phyloP scores from a whole-genome alignment of 1,284 basidiomycete species.

The Irpex lacteus region DNA sequence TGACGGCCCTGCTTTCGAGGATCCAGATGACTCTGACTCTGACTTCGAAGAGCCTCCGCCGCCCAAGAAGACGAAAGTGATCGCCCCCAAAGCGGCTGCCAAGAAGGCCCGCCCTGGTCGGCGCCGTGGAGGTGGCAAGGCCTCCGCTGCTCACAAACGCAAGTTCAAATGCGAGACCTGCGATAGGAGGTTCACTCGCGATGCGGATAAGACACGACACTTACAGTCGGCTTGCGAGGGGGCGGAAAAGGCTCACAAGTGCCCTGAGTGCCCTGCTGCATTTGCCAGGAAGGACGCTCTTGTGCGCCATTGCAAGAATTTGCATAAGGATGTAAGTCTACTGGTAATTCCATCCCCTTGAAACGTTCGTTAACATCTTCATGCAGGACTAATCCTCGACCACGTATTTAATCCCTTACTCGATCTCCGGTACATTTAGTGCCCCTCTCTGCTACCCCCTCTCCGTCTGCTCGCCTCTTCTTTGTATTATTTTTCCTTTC shows the following conservation, averaged over 20 bases:
- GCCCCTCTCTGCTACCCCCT: not conserved
- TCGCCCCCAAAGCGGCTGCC: not conserved
- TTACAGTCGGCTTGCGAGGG: slow-evolving; percentile 1
- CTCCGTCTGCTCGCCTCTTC: not conserved
- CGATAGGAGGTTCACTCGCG: slow-evolving; percentile 6
- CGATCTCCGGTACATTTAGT: not conserved
- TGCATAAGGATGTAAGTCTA: not conserved
- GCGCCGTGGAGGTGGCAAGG: not conserved
- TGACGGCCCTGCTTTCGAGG: not conserved
- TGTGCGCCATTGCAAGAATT: not conserved
- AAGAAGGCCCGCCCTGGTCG: not conserved
- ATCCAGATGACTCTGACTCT: slow-evolving; percentile 6
- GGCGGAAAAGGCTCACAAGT: not conserved
- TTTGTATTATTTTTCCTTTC: not conserved
- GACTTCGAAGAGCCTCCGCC: not conserved
- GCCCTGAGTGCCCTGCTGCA: slow-evolving; percentile 5
- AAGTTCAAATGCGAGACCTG: slow-evolving; percentile 8
- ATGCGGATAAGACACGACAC: slow-evolving; percentile 12
- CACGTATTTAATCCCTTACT: not conserved
- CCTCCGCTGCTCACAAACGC: not conserved
- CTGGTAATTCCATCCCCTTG: not conserved
- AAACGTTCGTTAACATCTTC: not conserved
- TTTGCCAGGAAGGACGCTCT: slow-evolving; percentile 12
- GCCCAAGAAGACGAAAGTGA: not conserved
- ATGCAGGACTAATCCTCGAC: not conserved